Evolutionary conservation across 495 filamentous ascomycete species (phyloP).

Genomic region (Cercophora sp.): DNA sequence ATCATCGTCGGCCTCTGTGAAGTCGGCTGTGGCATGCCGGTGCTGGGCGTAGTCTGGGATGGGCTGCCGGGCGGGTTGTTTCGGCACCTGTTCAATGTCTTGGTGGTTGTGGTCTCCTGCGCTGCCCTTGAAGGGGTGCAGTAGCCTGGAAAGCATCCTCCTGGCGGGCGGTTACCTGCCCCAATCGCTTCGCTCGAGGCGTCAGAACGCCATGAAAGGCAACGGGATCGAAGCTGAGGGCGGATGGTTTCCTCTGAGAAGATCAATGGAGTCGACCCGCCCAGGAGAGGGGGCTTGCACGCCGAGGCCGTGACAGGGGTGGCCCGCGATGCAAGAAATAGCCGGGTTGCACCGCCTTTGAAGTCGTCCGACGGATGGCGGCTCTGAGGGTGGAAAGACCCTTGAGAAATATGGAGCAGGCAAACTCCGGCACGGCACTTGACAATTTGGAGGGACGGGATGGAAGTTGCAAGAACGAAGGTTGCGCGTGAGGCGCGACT

Average conservation of each 20-base stretch:
- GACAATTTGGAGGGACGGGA: background rate
- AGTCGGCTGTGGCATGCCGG: slow-evolving; percentile 54
- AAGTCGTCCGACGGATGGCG: background rate
- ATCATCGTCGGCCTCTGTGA: slow-evolving; percentile 52
- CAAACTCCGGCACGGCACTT: background rate
- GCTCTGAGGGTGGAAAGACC: background rate
- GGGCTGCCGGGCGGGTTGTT: slow-evolving; percentile 29
- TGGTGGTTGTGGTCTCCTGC: slow-evolving; percentile 17
- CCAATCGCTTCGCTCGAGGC: slow-evolving; percentile 19
- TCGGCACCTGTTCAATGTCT: slow-evolving; percentile 26
- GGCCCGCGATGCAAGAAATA: background rate
- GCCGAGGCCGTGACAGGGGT: slow-evolving; percentile 8
- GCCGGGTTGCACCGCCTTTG: slow-evolving; percentile 6
- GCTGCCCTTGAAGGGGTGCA: slow-evolving; percentile 37
- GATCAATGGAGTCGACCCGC: slow-evolving; percentile 4
- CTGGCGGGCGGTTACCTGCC: slow-evolving; percentile 8
- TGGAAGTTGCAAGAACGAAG: background rate
- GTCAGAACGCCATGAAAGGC: slow-evolving; percentile 29
- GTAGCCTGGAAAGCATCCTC: slow-evolving; percentile 42
- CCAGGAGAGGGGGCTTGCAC: slow-evolving; percentile 7
- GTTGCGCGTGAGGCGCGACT: slow-evolving; percentile 18
- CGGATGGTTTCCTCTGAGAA: background rate
- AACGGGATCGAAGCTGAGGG: background rate
- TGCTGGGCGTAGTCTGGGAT: slow-evolving; percentile 34
- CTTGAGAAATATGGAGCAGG: background rate